Conservation (phyloP, 495 filamentous ascomycete genomes). For the Xylaria palmicola region DNA sequence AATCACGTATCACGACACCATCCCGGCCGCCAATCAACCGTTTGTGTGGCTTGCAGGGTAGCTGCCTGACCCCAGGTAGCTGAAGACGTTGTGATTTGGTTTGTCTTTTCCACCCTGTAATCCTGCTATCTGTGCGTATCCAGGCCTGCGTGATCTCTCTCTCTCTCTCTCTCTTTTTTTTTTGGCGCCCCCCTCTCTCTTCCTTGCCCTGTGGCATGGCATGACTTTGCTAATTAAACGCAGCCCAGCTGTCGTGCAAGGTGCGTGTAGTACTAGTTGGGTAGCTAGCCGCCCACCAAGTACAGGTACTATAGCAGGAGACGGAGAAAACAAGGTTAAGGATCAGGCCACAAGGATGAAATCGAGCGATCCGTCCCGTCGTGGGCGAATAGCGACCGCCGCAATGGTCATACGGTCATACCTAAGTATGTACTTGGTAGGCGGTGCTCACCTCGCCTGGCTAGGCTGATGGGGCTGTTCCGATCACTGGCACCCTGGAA, state of each 20-base stretch:
- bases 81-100: no score
- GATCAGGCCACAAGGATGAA: conserved; percentile 9
- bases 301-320: neutral
- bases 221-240: no score
- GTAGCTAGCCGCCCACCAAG: neutral
- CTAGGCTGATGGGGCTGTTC: conserved; percentile 2
- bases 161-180: no score
- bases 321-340: neutral
- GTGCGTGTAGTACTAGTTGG: neutral
- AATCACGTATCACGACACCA: neutral
- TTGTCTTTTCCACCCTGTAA: no score
- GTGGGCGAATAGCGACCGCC: neutral
- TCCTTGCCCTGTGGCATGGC: no score
- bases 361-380: neutral
- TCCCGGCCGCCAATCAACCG: neutral
- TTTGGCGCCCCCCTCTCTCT: no score
- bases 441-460: no score
- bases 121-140: no score
- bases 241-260: no score
- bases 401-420: conserved; percentile 7
- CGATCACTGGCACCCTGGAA: neutral
- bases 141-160: no score
- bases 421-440: no score
- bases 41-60: neutral
- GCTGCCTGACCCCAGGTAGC: neutral